Evolutionary conservation across 768 basidiomycete species (phyloP).

Genomic region (Austroboletus festivus): DNA sequence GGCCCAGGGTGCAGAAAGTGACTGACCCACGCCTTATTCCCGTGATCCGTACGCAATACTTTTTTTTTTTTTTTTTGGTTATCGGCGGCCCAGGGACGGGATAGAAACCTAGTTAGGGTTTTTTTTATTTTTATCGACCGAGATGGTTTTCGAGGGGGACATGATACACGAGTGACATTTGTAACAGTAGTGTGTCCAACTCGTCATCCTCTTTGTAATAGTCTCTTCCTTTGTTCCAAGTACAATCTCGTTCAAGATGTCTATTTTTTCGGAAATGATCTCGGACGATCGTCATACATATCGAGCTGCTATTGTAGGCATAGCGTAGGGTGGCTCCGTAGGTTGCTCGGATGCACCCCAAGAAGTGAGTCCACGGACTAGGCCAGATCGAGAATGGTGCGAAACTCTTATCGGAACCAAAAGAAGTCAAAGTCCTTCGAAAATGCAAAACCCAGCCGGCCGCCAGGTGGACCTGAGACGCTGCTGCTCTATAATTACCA

Average conservation of each 20-base stretch:
- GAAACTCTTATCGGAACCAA: too few species aligned
- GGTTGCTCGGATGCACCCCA: too few species aligned
- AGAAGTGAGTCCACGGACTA: too few species aligned
- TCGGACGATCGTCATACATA: too few species aligned
- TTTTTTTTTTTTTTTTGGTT: neutral
- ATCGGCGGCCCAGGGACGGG: neutral
- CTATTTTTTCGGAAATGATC: too few species aligned
- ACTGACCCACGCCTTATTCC: neutral
- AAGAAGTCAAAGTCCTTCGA: too few species aligned
- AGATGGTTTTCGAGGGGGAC: slow-evolving; percentile 1
- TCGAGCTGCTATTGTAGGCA: too few species aligned
- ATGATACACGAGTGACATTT: slow-evolving; percentile 17
- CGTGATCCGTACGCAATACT: neutral
- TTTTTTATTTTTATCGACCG: slow-evolving; percentile 5
- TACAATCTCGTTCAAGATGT: neutral
- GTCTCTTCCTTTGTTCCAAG: neutral
- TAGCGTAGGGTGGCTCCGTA: too few species aligned
- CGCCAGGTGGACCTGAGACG: too few species aligned
- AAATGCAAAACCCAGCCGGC: too few species aligned
- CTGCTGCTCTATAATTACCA: too few species aligned
- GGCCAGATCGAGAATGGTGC: too few species aligned
- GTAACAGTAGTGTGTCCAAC: slow-evolving; percentile 24
- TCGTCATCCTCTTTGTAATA: slow-evolving; percentile 27
- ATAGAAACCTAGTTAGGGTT: slow-evolving; percentile 5
- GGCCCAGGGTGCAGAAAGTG: slow-evolving; percentile 13